Evolutionary conservation across 495 filamentous ascomycete genomes (phyloP).

Genomic region (Xylaria longipes): DNA sequence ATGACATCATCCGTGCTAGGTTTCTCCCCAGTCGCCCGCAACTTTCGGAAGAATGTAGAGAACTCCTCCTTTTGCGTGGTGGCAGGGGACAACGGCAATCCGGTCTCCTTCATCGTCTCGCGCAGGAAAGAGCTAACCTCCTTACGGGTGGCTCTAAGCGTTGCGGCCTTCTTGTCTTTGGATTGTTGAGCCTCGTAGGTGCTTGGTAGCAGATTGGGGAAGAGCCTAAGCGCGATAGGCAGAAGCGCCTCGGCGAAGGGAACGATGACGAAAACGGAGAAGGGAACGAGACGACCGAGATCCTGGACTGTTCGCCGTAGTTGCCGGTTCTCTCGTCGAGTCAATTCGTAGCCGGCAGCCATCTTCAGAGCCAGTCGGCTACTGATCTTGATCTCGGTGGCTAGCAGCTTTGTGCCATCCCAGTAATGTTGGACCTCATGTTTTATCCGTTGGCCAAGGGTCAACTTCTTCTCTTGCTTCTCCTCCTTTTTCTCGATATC

Average conservation of each 20-base stretch:
- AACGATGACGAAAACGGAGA: conserved; percentile 96
- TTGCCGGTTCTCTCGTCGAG: conserved; percentile 89
- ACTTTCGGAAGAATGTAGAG: conserved; percentile 96
- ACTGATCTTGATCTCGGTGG: conserved; percentile 91
- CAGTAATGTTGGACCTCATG: conserved; percentile 93
- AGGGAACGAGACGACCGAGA: conserved; percentile 89
- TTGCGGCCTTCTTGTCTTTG: conserved; percentile 85
- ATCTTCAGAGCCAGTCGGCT: conserved; percentile 91
- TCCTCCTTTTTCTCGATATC: conserved; percentile 72
- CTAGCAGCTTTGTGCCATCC: conserved; percentile 98
- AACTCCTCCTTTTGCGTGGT: conserved; percentile 95
- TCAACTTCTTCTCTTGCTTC: conserved; percentile 73
- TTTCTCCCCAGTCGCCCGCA: conserved; percentile 86
- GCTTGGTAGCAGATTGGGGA: conserved; percentile 95
- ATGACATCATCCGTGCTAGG: conserved; percentile 92
- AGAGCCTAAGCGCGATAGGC: conserved; percentile 88
- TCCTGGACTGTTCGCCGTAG: conserved; percentile 92
- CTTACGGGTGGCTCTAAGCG: conserved; percentile 83
- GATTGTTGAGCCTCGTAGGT: conserved; percentile 93
- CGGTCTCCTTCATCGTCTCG: conserved; percentile 89
- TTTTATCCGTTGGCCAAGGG: conserved; percentile 89
- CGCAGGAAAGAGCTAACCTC: conserved; percentile 93
- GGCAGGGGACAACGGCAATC: conserved; percentile 82
- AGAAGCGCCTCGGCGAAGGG: conserved; percentile 96
- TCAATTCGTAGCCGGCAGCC: conserved; percentile 97